Base-by-base conservation (phyloP, 768 basidiomycete species). In the Lactarius psammicola region DNA sequence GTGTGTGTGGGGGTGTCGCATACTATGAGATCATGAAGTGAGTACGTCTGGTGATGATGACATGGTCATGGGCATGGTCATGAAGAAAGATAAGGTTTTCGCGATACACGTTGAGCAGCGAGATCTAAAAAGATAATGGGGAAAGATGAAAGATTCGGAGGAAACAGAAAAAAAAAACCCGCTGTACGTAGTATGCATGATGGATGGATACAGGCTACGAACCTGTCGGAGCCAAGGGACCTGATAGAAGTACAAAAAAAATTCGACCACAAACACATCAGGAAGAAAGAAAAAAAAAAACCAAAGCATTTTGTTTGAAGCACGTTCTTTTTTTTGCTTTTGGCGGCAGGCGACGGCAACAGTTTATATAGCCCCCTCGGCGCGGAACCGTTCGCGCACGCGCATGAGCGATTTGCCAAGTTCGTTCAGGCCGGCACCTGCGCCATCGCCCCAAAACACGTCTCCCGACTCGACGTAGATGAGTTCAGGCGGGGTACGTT, bases 371-470 rank as follows among this genome's bases (percentile, higher is more conserved):
- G n/a, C 34, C 13, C 4, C 57, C 51, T 80, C 80, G 28, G 49
- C 64, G 46, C 71, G 72, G 59, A 88, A 67, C 64, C 77, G 76
- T 2, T 82, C 81, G 63, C 89, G 79, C 54, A 91, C 81, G 11
- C 78, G 79, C 70, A 79, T 77, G 68, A 92, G 79, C 3, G 84
- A 78, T 60, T 79, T 81, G 0, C 90, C 90, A 17, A 92, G 82
- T 68, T 87, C 76, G 72, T 92, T 92, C 42, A 73, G 70, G 10
- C 87, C 89, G 13, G 76, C 72, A 1, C 81, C 83, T 5, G 76
- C 70, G 1, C 87, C 88, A 15, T 82, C 80, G 4, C 90, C 89
- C 89, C 89, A 91, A 71, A 84, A 88, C n/a, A 72, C 42, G 72
- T 92, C 88, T 0, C 76, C 73, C 1, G 76, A 73, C 69, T 88